Conservation (phyloP, 192 early-diverging fungal species). For the Coemansia sp. region DNA sequence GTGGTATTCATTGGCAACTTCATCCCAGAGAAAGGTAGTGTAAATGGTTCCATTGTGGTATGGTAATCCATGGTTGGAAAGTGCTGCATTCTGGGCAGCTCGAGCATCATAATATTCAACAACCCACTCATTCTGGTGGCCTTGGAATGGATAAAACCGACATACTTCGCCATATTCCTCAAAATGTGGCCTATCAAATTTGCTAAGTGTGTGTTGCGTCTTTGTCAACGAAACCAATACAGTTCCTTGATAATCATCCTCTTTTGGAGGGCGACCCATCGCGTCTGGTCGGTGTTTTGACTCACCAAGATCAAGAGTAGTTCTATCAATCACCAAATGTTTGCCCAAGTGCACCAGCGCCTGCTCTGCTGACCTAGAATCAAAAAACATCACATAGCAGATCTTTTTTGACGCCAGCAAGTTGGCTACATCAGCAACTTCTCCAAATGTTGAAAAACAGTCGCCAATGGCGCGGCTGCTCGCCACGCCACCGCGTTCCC, state of each 20-base stretch:
- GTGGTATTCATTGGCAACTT: not conserved
- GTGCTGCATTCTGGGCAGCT: constrained; percentile 15
- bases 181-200: constrained; percentile 16
- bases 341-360: constrained; percentile 5
- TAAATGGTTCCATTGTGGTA: constrained; percentile 15
- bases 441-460: constrained; percentile 30
- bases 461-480: not conserved
- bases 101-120: constrained; percentile 41
- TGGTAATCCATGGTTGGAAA: constrained; percentile 7
- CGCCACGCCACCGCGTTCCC: not conserved
- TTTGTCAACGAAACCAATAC: constrained; percentile 27
- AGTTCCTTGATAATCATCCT: constrained; percentile 25
- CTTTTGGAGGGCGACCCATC: constrained; percentile 5
- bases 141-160: constrained; percentile 17
- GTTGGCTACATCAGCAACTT: constrained; percentile 23
- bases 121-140: constrained; percentile 21
- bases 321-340: constrained; percentile 11
- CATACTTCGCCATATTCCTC: constrained; percentile 24
- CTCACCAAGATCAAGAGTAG: not conserved
- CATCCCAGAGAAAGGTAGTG: constrained; percentile 42
- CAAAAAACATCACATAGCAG: constrained; percentile 45
- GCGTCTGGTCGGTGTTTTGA: constrained; percentile 30
- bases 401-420: constrained; percentile 12
- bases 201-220: constrained; percentile 4
- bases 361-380: constrained; percentile 19